Evolutionary conservation across 257 asterid species (phyloP).

Genomic region (Nicotiana sylvestris): DNA sequence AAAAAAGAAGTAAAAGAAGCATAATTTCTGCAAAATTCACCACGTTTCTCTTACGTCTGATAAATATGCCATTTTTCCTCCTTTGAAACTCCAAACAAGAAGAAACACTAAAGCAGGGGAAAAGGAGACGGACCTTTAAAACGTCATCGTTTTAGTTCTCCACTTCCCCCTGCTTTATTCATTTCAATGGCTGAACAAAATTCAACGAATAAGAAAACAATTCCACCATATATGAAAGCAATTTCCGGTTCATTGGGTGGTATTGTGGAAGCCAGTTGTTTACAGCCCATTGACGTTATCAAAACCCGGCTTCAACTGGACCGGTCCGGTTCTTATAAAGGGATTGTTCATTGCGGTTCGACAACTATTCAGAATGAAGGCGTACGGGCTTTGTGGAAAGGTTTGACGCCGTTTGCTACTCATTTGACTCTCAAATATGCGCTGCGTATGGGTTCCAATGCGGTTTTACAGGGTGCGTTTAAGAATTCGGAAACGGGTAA

Average conservation of each 20-base stretch:
- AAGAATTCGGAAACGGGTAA: conserved; percentile 78
- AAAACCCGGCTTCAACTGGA: conserved; percentile 97
- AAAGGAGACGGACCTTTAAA: not conserved
- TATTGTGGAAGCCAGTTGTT: conserved; percentile 77
- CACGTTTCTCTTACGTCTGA: no score
- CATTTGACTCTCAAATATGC: conserved; percentile 91
- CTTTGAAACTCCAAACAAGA: no score
- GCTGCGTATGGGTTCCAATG: conserved; percentile 96
- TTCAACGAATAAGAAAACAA: conserved; percentile 27
- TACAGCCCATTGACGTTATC: conserved; percentile 94
- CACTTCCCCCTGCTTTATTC: not conserved
- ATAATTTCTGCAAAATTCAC: no score
- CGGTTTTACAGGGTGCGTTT: conserved; percentile 74
- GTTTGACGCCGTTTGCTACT: conserved; percentile 89
- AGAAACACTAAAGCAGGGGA: not conserved
- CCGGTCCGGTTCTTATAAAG: conserved; percentile 75
- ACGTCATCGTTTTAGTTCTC: not conserved
- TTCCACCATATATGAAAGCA: conserved; percentile 92
- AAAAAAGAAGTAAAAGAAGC: no score
- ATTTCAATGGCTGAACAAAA: conserved; percentile 47
- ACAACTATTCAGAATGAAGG: conserved; percentile 63
- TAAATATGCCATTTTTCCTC: no score
- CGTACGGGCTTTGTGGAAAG: conserved; percentile 91
- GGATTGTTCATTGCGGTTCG: conserved; percentile 81
- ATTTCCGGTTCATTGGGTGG: conserved; percentile 93